Evolutionary conservation across 116 monocot species (phyloP), one percentile per base, ranked within the genome.

Genomic region (Trichopus zeylanicus): DNA sequence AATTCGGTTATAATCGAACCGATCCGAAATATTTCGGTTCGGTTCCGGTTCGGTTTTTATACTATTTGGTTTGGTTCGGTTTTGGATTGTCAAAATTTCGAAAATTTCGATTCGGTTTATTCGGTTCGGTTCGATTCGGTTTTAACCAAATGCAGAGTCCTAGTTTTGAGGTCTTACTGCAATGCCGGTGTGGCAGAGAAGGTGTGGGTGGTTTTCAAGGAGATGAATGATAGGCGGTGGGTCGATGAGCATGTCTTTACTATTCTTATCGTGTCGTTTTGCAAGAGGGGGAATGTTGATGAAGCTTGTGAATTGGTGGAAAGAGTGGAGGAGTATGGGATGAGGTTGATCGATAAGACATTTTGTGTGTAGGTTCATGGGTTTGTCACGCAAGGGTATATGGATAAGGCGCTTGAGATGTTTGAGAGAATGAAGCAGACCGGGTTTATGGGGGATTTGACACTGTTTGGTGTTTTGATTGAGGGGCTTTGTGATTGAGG

Each of bases 201-300:
- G 4, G 82, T 51, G 9, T 46, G 68, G 69, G 39, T 29, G 16
- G 62, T 81, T 19, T 81, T 90, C 27, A 29, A 82, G 31, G 70
- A 46, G 27, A 85, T 90, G 27, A 51, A 54, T 13, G 70, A 37
- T 2, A 70, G 51, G 31, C 70, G 77, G 8, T 90, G 85, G 90
- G 75, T 72, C n/a, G 90, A 90, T 61, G 67, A 53, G 29, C 71
- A 85, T 51, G 77, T 82, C 0, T 60, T 90, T 27, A 85, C 85
- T 6, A 57, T 77, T 31, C 64, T 90, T 1, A 58, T 70, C 3
- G 79, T 90, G 12, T 65, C 85, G 0, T 82, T 85, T 49, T 79
- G 79, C 67, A 90, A 82, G 56, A 74, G 81, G 73, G 85, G 90
- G 22, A 79, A 82, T 68, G 72, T 77, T n/a, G 79, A 85, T 13